Base-by-base conservation (phyloP, 176 grass and related monocot genomes). In the Thinopyrum elongatum region DNA sequence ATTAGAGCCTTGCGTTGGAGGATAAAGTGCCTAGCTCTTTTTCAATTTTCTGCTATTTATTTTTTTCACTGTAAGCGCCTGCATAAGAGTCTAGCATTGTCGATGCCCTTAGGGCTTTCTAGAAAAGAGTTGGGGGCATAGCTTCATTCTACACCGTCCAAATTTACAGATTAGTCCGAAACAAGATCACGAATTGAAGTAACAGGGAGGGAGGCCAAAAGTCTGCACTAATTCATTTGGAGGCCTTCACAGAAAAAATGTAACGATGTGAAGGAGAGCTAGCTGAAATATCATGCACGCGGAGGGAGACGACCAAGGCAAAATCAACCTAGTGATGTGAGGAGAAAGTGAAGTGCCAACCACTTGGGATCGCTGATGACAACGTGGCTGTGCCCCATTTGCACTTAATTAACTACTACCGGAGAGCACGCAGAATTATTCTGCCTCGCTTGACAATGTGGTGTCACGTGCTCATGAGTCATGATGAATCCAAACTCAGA, bases 261-360 rank as follows among this genome's bases (percentile, higher is more conserved):
- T 9, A 2, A 41, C 11, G 3, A 11, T 9, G 9, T 41, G 1
- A 41, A 41, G 39, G 39, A 41, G 38, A 8, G 7, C 0, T 13
- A 30, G 38, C 12, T 66, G 47, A 51, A 74, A 55, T 42, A 27
- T 13, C 59, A 75, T 60, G 27, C 70, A 76, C 75, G 44, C 36
- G 33, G 44, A 39, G 9, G 39, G 39, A 23, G n/a, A 25, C 21
- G 62, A 23, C 1, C 12, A 15, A 30, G 68, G 41, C 11, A 55
- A 67, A 75, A 65, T 28, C 62, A 34, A 46, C 78, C 36, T 21
- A 3, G 7, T 28, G 65, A 64, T 35, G 10, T 6, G 72, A 71
- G 23, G 62, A 42, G 79, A 90, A 86, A 86, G 65, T 55, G 88
- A 86, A 36, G 21, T 41, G 64, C 79, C 29, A 83, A 78, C 72